Conservation (phyloP, 495 filamentous ascomycete species). For the Penicillium taxi region DNA sequence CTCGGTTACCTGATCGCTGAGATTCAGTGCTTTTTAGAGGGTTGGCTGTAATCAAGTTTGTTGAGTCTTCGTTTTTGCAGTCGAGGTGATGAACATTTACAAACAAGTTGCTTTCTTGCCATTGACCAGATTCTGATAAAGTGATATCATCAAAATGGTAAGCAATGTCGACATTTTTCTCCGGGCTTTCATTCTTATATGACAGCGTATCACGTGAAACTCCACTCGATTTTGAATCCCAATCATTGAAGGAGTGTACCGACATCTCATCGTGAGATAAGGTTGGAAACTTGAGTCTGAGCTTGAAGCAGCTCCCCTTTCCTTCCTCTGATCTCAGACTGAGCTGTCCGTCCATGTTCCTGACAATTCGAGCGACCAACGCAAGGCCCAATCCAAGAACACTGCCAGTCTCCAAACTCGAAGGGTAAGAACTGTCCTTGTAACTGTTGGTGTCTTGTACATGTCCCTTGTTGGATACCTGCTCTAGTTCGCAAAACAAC, state of each 20-base stretch:
- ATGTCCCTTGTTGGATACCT: slow-evolving; percentile 59
- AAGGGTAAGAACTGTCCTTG: slow-evolving; percentile 7
- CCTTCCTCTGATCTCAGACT: slow-evolving; percentile 77
- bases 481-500: slow-evolving; percentile 78
- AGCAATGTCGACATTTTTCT: too few relatives aligned
- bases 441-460: slow-evolving; percentile 27
- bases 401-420: slow-evolving; percentile 18
- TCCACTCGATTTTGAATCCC: too few relatives aligned
- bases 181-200: too few relatives aligned
- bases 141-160: too few relatives aligned
- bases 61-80: too few relatives aligned
- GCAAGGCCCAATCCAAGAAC: slow-evolving; percentile 75
- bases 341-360: slow-evolving; percentile 82
- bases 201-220: too few relatives aligned
- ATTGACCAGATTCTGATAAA: too few relatives aligned
- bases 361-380: slow-evolving; percentile 70
- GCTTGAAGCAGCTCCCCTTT: slow-evolving; percentile 68
- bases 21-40: background rate
- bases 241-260: too few relatives aligned
- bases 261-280: slow-evolving; percentile 8
- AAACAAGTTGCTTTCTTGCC: too few relatives aligned
- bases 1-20: background rate
- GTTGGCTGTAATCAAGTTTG: too few relatives aligned
- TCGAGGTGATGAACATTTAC: too few relatives aligned
- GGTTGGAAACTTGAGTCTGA: slow-evolving; percentile 25